Evolutionary conservation across 225 moss, liverwort and hornwort species (phyloP), one percentile per base, ranked within the genome.

Genomic region (Lunularia cruciata): DNA sequence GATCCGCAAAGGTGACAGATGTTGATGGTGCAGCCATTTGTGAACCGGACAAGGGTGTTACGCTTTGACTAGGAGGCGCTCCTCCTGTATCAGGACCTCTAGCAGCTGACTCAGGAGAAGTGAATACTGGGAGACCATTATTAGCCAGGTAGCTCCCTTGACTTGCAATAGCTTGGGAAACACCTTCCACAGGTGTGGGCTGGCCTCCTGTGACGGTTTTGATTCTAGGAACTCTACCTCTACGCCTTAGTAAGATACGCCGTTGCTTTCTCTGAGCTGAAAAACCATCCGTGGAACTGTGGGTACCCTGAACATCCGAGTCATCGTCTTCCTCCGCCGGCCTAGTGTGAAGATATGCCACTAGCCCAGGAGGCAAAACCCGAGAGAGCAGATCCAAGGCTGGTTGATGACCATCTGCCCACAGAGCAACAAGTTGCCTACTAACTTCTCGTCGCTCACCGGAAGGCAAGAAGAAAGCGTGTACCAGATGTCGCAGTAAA

Each of bases 381-480:
- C 93, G 87, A 38, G 93, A 94, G 57, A 94, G 88, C 42, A 94
- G 75, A 75, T 88, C 93, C 33, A 90, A 73, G 27, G 93, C 93
- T 60, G 93, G 84, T 77, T 88, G 93, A 78, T 94, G 88, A 54
- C 90, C 93, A 82, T 94, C 93, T 66, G 90, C 93, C 93, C 93
- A 94, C 37, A 94, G 79, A 42, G 93, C 93, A 67, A 94, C 93
- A 13, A 94, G 88, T 73, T 94, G 93, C 47, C 90, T 83, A 71
- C 93, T 94, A 47, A 94, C 93, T 63, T 90, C 93, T 69, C 87
- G 85, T 67, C 93, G 82, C 68, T 94, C 93, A 67, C 90, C 90
- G 54, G 81, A 42, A 36, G 78, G 81, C 67, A 94, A 74, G 59
- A 90, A 90, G 74, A 87, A 94, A 9, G 93, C 87, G 74, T 94